Conservation (phyloP, 148 eudicot species). For the Tetragonia tetragonoides region DNA sequence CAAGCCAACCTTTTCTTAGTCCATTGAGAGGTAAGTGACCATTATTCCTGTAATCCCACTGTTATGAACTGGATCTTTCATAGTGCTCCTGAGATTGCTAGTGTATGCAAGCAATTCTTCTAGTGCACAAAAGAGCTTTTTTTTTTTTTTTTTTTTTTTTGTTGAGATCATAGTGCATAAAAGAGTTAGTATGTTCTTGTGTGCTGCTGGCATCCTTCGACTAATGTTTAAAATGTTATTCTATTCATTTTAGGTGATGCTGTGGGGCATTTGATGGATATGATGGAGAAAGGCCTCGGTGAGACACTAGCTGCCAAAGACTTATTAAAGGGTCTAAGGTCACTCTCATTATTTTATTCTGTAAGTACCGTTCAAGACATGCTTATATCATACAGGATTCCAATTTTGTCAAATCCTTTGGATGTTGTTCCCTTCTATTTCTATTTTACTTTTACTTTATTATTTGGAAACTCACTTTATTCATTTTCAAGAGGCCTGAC, state of each 20-base stretch:
- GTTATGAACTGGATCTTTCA: background rate
- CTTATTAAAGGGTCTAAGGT: conserved; percentile 36
- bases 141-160: too few species aligned
- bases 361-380: conserved; percentile 39
- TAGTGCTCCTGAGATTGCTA: background rate
- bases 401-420: background rate
- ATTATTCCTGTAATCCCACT: background rate
- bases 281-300: conserved; percentile 41
- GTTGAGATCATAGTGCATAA: too few species aligned
- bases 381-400: conserved; percentile 3
- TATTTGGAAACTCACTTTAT: too few species aligned
- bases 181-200: background rate
- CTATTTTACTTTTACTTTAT: background rate
- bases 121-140: background rate
- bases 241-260: conserved; percentile 37
- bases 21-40: conserved; percentile 39
- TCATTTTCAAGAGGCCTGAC: too few species aligned
- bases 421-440: too few species aligned
- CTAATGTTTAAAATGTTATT: background rate
- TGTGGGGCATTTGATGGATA: conserved; percentile 33
- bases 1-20: conserved; percentile 39
- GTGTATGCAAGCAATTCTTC: background rate
- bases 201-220: background rate
- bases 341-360: conserved; percentile 49
- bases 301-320: conserved; percentile 46